Conservation (phyloP, 805 yeast genomes). For the Candida hungchunana region DNA sequence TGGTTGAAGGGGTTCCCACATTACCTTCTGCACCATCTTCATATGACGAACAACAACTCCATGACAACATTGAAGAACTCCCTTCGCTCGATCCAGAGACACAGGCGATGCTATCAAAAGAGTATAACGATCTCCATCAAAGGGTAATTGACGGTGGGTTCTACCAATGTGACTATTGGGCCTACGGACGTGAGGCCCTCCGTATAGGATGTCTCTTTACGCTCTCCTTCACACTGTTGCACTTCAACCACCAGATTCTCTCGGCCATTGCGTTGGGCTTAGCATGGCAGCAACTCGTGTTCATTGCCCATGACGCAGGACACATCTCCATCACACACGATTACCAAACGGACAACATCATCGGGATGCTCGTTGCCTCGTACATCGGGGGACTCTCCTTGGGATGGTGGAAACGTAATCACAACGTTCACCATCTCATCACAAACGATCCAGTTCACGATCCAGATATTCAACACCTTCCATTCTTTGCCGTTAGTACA, state of each 20-base stretch:
- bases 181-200: slow-evolving; percentile 62
- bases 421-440: slow-evolving; percentile 86
- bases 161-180: slow-evolving; percentile 71
- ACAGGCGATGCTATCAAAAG: slow-evolving; percentile 50
- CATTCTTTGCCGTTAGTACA: slow-evolving; percentile 83
- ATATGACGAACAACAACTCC: slow-evolving; percentile 55
- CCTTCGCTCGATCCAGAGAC: slow-evolving; percentile 69
- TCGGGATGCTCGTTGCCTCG: slow-evolving; percentile 71
- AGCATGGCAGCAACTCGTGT: slow-evolving; percentile 87
- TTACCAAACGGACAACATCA: slow-evolving; percentile 67
- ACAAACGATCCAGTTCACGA: slow-evolving; percentile 94
- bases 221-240: slow-evolving; percentile 46
- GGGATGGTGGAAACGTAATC: slow-evolving; percentile 95
- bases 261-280: slow-evolving; percentile 68
- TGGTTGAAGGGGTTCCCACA: slow-evolving; percentile 52
- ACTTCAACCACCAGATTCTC: slow-evolving; percentile 38
- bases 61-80: slow-evolving; percentile 47
- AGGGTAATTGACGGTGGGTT: slow-evolving; percentile 51
- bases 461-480: slow-evolving; percentile 91
- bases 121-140: slow-evolving; percentile 59
- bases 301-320: slow-evolving; percentile 88
- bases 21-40: no score
- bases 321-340: slow-evolving; percentile 80
- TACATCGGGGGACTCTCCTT: slow-evolving; percentile 83
- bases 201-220: slow-evolving; percentile 55